phyloP scores from a whole-genome alignment of 169 alveolate genomes.

The Theileria orientalis region DNA sequence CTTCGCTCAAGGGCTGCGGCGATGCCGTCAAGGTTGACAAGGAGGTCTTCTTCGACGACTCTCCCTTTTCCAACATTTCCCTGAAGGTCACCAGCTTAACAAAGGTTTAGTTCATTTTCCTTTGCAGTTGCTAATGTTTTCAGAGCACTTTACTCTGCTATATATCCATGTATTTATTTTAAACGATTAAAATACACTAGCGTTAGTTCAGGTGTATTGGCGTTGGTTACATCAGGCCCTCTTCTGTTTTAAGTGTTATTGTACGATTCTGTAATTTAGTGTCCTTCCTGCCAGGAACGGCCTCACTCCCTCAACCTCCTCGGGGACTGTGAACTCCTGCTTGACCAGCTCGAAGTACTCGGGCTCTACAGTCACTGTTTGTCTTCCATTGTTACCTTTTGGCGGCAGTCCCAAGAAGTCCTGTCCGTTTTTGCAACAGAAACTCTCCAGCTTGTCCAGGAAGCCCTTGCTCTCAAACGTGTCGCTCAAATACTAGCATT shows the following conservation, averaged over 20 bases:
- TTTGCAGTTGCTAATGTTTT: no score
- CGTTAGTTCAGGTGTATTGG: no score
- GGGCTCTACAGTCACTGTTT: not conserved
- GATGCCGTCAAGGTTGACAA: not conserved
- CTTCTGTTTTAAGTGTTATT: no score
- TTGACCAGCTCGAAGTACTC: constrained; percentile 26
- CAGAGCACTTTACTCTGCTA: no score
- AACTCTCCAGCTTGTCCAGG: constrained; percentile 66
- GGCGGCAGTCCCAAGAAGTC: constrained; percentile 60
- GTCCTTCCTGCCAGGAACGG: constrained; percentile 72
- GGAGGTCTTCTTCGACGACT: constrained; percentile 9
- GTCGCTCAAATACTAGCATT: constrained; percentile 66
- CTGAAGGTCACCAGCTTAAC: not conserved
- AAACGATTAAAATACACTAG: no score
- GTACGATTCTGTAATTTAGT: constrained; percentile 45
- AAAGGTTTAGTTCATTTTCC: not conserved
- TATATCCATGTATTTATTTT: no score
- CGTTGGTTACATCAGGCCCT: no score
- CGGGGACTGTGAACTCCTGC: constrained; percentile 28
- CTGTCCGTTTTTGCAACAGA: constrained; percentile 70
- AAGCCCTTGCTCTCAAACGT: constrained; percentile 55
- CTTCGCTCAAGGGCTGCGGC: constrained; percentile 28
- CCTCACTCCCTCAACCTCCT: constrained; percentile 55
- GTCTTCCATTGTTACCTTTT: constrained; percentile 30
- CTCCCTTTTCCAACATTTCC: constrained; percentile 5